A percentile compares a stretch with the other conserved stretches of the same genome.
phyloP scores from a whole-genome alignment of 2,329 filamentous ascomycete species.

The Boeremia exigua region DNA sequence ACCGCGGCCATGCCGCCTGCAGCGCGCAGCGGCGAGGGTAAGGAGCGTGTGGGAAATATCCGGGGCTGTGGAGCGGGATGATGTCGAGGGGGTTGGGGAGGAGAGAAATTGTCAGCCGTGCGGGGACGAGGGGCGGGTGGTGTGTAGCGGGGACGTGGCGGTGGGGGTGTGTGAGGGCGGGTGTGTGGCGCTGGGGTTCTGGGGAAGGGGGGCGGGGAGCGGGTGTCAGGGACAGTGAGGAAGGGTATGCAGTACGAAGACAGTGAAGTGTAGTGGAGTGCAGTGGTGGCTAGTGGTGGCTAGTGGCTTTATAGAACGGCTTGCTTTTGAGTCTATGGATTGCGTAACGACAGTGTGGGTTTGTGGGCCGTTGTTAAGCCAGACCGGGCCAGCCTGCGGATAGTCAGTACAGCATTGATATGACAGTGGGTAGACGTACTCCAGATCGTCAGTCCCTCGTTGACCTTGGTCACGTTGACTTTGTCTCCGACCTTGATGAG shows the following conservation, averaged over 20 bases:
- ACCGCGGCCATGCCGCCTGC: too few relatives aligned
- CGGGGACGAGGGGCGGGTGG: not conserved
- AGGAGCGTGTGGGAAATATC: too few relatives aligned
- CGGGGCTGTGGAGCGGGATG: too few relatives aligned
- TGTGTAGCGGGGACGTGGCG: slow-evolving; percentile 1
- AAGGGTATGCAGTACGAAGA: too few relatives aligned
- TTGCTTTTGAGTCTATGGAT: not conserved
- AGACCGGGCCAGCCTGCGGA: slow-evolving; percentile 12
- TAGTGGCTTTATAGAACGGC: too few relatives aligned
- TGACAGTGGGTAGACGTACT: slow-evolving; percentile 43
- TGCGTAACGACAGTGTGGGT: not conserved
- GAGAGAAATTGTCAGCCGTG: not conserved
- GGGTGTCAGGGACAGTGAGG: not conserved
- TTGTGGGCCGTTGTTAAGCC: not conserved
- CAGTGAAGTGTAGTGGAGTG: not conserved
- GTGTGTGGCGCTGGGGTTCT: not conserved
- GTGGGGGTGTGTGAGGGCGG: not conserved
- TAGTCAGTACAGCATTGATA: not conserved
- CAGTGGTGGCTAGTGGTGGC: too few relatives aligned
- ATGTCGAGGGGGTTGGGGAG: not conserved
- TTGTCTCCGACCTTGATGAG: slow-evolving; percentile 50
- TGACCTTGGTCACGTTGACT: slow-evolving; percentile 49
- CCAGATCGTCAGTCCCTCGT: slow-evolving; percentile 50
- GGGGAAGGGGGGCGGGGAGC: not conserved
- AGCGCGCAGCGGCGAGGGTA: too few relatives aligned